Percentiles rank a stretch among this genome's conserved stretches.
These are phyloP conservation scores for Debaryomycetaceae sp. DNA, from an alignment of 1,139 yeast species.

Conservation along the genomic window DNA sequence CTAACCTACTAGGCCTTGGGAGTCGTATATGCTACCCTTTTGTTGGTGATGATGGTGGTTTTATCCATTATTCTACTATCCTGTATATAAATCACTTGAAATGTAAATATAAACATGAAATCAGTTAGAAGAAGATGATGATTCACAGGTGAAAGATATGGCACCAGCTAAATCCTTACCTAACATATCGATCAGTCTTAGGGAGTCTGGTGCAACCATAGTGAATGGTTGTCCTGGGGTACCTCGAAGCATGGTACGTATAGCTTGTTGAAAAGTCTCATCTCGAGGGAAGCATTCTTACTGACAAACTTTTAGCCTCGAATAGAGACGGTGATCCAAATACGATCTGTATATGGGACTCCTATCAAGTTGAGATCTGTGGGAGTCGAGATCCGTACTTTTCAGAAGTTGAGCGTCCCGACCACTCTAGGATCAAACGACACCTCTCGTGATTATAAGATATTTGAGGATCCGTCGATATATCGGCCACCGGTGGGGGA, in stretches of 20 bases:
- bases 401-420: conserved; percentile 37
- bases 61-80: background rate
- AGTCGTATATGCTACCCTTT: no score
- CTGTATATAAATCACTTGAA: conserved; percentile 2
- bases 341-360: conserved; percentile 35
- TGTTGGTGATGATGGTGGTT: no score
- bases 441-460: conserved; percentile 28
- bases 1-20: no score
- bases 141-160: conserved; percentile 3
- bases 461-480: conserved; percentile 35
- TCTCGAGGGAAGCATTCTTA: background rate
- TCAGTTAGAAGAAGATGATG: background rate
- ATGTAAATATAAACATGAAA: background rate
- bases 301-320: conserved; percentile 30
- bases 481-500: conserved; percentile 37
- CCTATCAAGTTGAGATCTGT: conserved; percentile 40
- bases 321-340: conserved; percentile 39
- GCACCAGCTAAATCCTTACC: conserved; percentile 20
- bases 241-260: conserved; percentile 41
- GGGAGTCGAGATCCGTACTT: conserved; percentile 33
- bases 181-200: conserved; percentile 34
- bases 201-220: conserved; percentile 45
- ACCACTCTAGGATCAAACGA: conserved; percentile 44
- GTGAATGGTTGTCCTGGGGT: conserved; percentile 66
- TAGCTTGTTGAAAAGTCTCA: conserved; percentile 21